These are phyloP conservation scores for Mimosa pudica DNA, from an alignment of 306 rosid species.

Conservation along the genomic window DNA sequence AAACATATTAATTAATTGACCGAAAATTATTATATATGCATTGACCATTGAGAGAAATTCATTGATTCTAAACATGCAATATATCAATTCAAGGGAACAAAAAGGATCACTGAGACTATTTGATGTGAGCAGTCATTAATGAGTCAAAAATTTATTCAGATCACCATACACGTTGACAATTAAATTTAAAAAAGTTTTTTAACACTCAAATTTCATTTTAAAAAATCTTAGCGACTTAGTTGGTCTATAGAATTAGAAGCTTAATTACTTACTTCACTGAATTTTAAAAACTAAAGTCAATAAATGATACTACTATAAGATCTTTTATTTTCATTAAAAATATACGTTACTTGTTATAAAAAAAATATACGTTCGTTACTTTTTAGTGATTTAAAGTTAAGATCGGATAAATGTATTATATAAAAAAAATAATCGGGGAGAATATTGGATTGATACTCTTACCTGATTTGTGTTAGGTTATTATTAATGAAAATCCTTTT, in stretches of 20 bases:
- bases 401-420: no score
- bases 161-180: background rate
- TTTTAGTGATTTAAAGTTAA: background rate
- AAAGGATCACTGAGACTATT: background rate
- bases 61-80: background rate
- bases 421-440: no score
- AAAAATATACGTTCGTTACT: background rate
- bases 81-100: background rate
- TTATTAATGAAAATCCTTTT: background rate
- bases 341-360: background rate
- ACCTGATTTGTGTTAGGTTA: no score
- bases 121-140: background rate
- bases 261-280: no score
- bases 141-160: background rate
- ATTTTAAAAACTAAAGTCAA: no score
- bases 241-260: no score
- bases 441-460: background rate
- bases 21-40: background rate
- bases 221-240: no score
- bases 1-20: background rate
- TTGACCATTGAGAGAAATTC: background rate
- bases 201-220: no score
- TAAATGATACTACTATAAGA: no score
- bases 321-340: background rate
- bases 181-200: background rate